Percentiles rank a stretch among this genome's conserved stretches.
phyloP scores from a whole-genome alignment of 1,284 basidiomycete genomes.

The Psilocybe mexicana region DNA sequence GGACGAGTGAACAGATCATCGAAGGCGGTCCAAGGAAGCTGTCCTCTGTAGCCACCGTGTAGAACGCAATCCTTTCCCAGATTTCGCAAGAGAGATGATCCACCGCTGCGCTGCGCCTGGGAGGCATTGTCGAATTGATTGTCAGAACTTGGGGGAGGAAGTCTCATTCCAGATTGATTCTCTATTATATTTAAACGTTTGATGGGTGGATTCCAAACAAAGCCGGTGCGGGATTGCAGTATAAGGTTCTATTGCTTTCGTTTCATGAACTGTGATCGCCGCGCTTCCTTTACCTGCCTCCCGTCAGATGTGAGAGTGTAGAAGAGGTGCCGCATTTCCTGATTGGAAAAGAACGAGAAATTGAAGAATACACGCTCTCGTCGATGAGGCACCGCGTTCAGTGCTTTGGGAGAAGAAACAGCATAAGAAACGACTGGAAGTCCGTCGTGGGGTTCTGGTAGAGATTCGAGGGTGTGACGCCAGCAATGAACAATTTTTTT shows the following conservation, averaged over 20 bases:
- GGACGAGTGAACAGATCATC: constrained; percentile 47
- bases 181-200: constrained; percentile 21
- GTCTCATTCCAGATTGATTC: constrained; percentile 1
- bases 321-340: neutral
- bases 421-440: too few species aligned
- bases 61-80: constrained; percentile 41
- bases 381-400: too few species aligned
- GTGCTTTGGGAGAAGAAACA: too few species aligned
- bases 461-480: too few species aligned
- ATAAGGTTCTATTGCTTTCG: constrained; percentile 19
- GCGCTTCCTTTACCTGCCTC: constrained; percentile 35
- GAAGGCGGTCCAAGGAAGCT: constrained; percentile 42
- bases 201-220: constrained; percentile 22
- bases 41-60: constrained; percentile 29
- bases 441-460: too few species aligned
- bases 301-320: constrained; percentile 32
- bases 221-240: constrained; percentile 17
- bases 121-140: constrained; percentile 8
- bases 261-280: constrained; percentile 43
- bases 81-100: constrained; percentile 33
- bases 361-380: too few species aligned
- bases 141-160: constrained; percentile 6
- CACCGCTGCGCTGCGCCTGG: constrained; percentile 6
- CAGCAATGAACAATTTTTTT: neutral
- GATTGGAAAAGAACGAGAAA: too few species aligned